phyloP scores from a whole-genome alignment of 176 grass and related monocot species.

The Carex littledalei region DNA sequence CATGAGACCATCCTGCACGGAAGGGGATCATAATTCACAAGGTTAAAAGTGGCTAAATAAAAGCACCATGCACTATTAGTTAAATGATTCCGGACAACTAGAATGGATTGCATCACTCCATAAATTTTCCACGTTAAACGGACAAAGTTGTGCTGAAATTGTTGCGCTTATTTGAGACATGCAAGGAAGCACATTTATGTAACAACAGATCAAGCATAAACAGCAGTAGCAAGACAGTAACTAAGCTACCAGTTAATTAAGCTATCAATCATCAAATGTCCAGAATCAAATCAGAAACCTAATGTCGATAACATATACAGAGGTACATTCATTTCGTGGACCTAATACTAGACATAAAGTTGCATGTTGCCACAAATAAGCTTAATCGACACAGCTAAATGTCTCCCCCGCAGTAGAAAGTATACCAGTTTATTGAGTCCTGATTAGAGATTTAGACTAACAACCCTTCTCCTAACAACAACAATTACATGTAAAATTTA shows the following conservation, averaged over 20 bases:
- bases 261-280: background rate
- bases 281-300: constrained; percentile 7
- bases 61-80: no score
- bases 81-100: no score
- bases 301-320: constrained; percentile 8
- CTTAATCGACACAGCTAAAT: constrained; percentile 26
- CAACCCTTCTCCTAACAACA: background rate
- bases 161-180: background rate
- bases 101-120: no score
- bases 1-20: no score
- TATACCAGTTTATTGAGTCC: constrained; percentile 9
- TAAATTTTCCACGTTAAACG: no score
- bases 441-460: constrained; percentile 22
- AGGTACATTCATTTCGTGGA: background rate
- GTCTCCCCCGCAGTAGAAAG: constrained; percentile 1
- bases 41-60: no score
- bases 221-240: background rate
- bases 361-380: constrained; percentile 31
- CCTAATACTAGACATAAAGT: background rate
- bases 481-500: constrained; percentile 23
- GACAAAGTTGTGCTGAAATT: background rate
- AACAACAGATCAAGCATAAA: background rate
- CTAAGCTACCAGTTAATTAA: background rate
- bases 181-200: background rate
- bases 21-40: no score